phyloP scores from a whole-genome alignment of 768 basidiomycete species.

The Rhizopogon salebrosus region DNA sequence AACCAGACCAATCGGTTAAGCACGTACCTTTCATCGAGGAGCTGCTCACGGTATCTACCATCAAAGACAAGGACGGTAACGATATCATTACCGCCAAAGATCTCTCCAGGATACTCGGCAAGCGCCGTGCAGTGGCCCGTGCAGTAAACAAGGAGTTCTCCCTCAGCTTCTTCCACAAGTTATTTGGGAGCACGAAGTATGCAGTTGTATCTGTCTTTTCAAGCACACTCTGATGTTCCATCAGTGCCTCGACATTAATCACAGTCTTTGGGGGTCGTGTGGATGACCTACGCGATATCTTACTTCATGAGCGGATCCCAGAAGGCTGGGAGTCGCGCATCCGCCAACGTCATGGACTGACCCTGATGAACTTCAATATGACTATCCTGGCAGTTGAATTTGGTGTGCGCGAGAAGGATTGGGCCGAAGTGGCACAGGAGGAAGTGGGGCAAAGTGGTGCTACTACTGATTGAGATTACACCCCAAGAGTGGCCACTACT shows the following conservation, averaged over 20 bases:
- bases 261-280: conserved; percentile 65
- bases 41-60: conserved; percentile 55
- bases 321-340: conserved; percentile 67
- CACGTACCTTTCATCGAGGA: conserved; percentile 52
- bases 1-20: conserved; percentile 48
- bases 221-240: background rate
- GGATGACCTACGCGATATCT: conserved; percentile 45
- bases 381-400: background rate
- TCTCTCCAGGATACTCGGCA: conserved; percentile 50
- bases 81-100: conserved; percentile 51
- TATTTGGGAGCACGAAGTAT: conserved; percentile 70
- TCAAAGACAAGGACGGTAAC: conserved; percentile 45
- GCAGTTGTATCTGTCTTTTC: conserved; percentile 14
- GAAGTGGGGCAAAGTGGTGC: background rate
- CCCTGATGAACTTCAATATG: conserved; percentile 52
- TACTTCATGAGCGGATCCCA: conserved; percentile 66
- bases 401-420: background rate
- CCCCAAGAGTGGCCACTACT: background rate
- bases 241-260: conserved; percentile 62
- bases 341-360: conserved; percentile 51
- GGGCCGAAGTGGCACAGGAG: background rate
- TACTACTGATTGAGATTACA: background rate
- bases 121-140: conserved; percentile 57
- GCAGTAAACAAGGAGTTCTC: conserved; percentile 55
- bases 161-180: conserved; percentile 45